Base-by-base conservation (phyloP, 2,329 filamentous ascomycete genomes). In the Aspergillus japonicus region DNA sequence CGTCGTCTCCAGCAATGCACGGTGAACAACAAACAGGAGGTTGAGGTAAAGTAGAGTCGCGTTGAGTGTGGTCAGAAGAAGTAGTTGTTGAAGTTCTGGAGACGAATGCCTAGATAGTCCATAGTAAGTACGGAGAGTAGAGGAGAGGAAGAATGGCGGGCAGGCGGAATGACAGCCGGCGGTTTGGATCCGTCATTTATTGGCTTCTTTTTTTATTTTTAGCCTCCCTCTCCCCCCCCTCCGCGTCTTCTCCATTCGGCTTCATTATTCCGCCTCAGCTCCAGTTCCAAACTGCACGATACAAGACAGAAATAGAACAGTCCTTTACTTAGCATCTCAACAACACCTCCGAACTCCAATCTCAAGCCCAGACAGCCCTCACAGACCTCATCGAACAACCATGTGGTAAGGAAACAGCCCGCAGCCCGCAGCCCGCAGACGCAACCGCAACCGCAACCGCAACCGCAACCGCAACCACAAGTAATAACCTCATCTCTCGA, bases 361-460 rank as follows among this genome's bases (percentile, higher is more conserved):
- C 10, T 35, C 33, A 12, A 35, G 2, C 33, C 33, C 14, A 4
- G 33, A 35, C 11, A 29, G 4, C 26, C 47, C 26, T 56, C 35
- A n/a, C 19, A 10, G 8, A 16, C 14, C 14, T 16, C 12, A 48
- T 16, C 44, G 44, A 47, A 8, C 24, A 52, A 63, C 50, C 60
- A 73, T 73, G 71, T 74, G 70, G 71, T 73, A 64, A 54, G 66
- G 39, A 44, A 44, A 6, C 33, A 12, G 12, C 14, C 39, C 39
- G 39, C 39, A 44, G 64, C 8, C 39, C 39, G 39, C 39, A 44
- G 6, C 14, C 39, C 39, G 39, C 14, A 42, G 16, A 4, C 21
- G 26, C 42, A 47, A 51, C 50, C 58, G 42, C 50, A 51, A 16
- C 19, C 31, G 31, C 33, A 35, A 35, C 33, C n/a, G n/a, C n/a